Base-by-base conservation (phyloP, 441 rosid genomes). In the Pelargonium citronellum region DNA sequence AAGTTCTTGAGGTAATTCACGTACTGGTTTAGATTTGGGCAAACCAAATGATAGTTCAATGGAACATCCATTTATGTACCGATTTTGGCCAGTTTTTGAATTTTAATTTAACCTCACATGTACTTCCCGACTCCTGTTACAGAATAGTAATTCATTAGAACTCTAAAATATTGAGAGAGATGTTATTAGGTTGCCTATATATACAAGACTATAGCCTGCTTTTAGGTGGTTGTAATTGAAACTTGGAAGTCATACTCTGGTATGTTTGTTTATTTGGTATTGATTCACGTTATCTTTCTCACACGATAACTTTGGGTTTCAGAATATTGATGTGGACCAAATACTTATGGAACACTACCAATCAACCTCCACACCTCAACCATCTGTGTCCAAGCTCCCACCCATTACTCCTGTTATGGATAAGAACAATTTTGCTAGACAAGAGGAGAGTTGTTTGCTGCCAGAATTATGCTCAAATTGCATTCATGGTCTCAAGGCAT, bases 251-350 rank as follows among this genome's bases (percentile, higher is more conserved):
- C 27, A 51, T 55, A 68, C 22, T 62, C 58, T 71, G 16, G 67
- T 68, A 19, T 66, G 68, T 34, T 65, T 46, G n/a, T 39, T 51
- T 11, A 66, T 66, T 60, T 11, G 15, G 16, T 58, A 7, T 16
- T 70, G 61, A 15, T 67, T 72, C 69, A 44, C 43, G 15, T 69
- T n/a, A 17, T 61, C 47, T 58, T 55, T 64, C 67, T 19, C 16
- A 24, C 60, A 16, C 3, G 13, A 16, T 68, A 34, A 9, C 10
- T 75, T 60, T 77, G 74, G 72, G 69, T 73, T 82, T 78, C 91
- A 95, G 99, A 81, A 79, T 80, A 86, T 95, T 77, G 97, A 91
- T 69, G 84, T 95, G 68, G 99, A 95, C 78, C 92, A 89, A 83
- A 91, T 95, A 75, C 84, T 86, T 72, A 87, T 85, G 84, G 90